These are phyloP conservation scores for Lentinus tigrinus DNA, from an alignment of 768 basidiomycete genomes.

Conservation along the genomic window DNA sequence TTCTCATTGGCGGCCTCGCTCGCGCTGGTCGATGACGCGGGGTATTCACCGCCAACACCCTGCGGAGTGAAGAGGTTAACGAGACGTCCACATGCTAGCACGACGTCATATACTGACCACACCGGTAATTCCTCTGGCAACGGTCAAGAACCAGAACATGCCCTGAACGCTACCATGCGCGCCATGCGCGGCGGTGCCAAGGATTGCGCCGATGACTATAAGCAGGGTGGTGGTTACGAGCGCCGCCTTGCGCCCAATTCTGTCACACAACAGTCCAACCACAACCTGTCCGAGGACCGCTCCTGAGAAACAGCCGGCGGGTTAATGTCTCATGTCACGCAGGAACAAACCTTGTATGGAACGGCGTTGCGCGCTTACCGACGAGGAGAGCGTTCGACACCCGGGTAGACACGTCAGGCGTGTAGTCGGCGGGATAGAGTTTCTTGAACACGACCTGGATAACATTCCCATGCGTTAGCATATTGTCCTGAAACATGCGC, in stretches of 20 bases:
- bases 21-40: conserved; percentile 67
- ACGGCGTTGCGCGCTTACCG: conserved; percentile 39
- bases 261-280: conserved; percentile 71
- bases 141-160: conserved; percentile 73
- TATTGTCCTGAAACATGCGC: background rate
- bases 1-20: conserved; percentile 75
- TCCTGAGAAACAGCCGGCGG: conserved; percentile 35
- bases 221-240: conserved; percentile 65
- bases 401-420: conserved; percentile 58
- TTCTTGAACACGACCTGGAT: conserved; percentile 60
- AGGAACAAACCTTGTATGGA: background rate
- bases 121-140: conserved; percentile 70
- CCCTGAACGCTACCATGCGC: conserved; percentile 52
- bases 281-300: conserved; percentile 60
- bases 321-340: background rate
- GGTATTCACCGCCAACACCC: conserved; percentile 80
- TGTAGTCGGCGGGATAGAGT: conserved; percentile 65
- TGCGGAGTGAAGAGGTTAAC: conserved; percentile 21
- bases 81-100: background rate
- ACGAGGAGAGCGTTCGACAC: conserved; percentile 72
- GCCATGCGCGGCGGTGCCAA: conserved; percentile 69
- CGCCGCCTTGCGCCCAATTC: conserved; percentile 73
- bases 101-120: conserved; percentile 39
- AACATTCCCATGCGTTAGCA: background rate
- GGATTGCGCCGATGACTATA: conserved; percentile 67